Base-by-base conservation (phyloP, 305 asterid species). In the Fraxinus floribunda region DNA sequence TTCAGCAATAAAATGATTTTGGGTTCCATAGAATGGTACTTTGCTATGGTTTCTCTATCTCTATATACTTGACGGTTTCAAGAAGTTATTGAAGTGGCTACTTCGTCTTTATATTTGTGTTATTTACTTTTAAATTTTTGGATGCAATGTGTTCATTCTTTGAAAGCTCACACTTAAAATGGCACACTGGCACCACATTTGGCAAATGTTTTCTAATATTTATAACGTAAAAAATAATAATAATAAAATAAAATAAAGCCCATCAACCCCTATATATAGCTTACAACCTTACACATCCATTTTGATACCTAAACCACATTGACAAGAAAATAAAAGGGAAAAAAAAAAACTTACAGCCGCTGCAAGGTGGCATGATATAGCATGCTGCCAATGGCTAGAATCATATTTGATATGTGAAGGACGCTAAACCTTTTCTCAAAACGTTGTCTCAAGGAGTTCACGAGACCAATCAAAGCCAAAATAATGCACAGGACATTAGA, bases 351-450 rank as follows among this genome's bases (percentile, higher is more conserved):
- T 92, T 88, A 92, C 97, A 91, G 86, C 79, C 86, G 88, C 87
- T 87, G 93, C 92, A 95, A 78, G 70, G 98, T 87, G 84, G 98
- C 92, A 88, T 93, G 98, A 84, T 94, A 95, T 46, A 94, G 79
- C 88, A 91, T 91, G 92, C 98, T 94, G 80, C 98, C 98, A 83
- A 95, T 81, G 83, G 95, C 92, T 81, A 95, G 98, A 85, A 87
- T 86, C 90, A 95, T 86, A 78, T 92, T 95, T 87, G 98, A 95
- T 81, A 95, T 72, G 90, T 95, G 98, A 83, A 95, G 98, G 81
- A 94, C 87, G 22, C 97, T 89, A 83, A 95, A 95, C 88, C 98
- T 92, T 87, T 92, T 95, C 90, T 95, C 98, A 64, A 95, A 91
- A 36, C 89, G 91, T 78, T 94, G 98, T 75, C 94, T 87, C 84